Base-by-base conservation (phyloP, 2,329 filamentous ascomycete species). In the Fusarium oligoseptatum region DNA sequence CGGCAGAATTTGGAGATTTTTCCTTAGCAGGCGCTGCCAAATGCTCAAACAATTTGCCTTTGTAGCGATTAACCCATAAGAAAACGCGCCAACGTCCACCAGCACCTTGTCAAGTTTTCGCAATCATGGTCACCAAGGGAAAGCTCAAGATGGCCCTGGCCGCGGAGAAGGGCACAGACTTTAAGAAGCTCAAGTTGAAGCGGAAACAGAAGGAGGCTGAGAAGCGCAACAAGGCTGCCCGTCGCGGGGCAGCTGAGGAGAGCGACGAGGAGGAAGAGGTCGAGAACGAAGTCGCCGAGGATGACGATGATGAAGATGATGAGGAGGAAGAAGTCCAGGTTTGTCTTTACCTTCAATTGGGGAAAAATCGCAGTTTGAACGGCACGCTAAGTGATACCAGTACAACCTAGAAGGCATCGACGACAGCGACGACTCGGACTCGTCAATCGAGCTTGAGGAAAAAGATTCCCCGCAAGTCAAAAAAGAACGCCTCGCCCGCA, bases 361-460 rank as follows among this genome's bases (percentile, higher is more conserved):
- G 15, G 22, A 5, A 12, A 10, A 48, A 60, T 22, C 34, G 45
- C 36, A 32, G 4, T 24, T 52, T 57, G 24, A 39, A 55, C 7
- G 37, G 61, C 55, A 50, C 57, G 43, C 27, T 61, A 9, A 58
- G 36, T 12, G 5, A 15, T 37, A 52, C 14, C 76, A 88, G 85
- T 80, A 89, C 76, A 87, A 92, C 76, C 83, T 88, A 68, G 86
- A 87, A 14, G 89, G 84, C 57, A 83, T 92, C 75, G 87, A 92
- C 80, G 90, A 92, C 75, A 90, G 88, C 81, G 90, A 92, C 71
- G 85, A 84, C 70, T 89, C 87, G 43, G 92, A 97, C 76, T 92
- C 93, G 72, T 92, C 93, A 73, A 88, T 94, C 63, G 94, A 96
- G 82, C 91, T 94, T 82, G 93, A 96, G 82, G 90, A 91, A 81